Conservation (phyloP, 306 rosid species). For the Hylodesmum podocarpum region DNA sequence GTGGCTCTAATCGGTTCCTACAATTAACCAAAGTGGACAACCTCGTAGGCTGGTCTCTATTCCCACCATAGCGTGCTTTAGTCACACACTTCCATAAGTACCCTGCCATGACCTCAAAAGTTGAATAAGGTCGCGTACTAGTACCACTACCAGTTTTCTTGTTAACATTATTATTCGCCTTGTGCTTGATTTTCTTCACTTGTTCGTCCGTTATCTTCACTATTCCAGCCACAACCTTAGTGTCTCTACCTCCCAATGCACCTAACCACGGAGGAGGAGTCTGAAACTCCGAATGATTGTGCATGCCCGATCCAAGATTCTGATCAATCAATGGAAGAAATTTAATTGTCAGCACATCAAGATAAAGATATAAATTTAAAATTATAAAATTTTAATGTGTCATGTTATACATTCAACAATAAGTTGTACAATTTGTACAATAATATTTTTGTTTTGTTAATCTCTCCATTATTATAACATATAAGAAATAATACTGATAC, state of each 20-base stretch:
- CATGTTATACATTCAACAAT: no score
- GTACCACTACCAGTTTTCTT: background rate
- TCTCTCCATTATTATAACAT: no score
- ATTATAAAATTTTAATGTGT: no score
- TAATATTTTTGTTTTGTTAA: no score
- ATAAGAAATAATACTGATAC: no score
- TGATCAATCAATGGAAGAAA: no score
- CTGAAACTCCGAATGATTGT: conserved; percentile 10
- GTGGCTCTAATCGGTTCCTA: conserved; percentile 30
- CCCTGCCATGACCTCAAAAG: conserved; percentile 40
- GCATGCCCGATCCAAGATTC: no score
- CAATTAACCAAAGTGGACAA: conserved; percentile 28
- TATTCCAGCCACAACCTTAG: background rate
- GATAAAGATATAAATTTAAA: no score
- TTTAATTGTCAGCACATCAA: no score
- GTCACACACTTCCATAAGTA: conserved; percentile 37
- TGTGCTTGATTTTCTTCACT: background rate
- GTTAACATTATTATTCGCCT: background rate
- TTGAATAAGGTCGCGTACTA: conserved; percentile 4
- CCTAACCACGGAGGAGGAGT: conserved; percentile 32
- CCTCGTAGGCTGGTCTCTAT: conserved; percentile 31
- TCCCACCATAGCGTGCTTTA: conserved; percentile 33
- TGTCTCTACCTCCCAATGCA: background rate
- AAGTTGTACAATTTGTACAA: no score
- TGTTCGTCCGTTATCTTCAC: conserved; percentile 25